A percentile compares a stretch with the other conserved stretches of the same genome.
phyloP scores from a whole-genome alignment of 2,329 filamentous ascomycete genomes.

The Aspergillus hortae region DNA sequence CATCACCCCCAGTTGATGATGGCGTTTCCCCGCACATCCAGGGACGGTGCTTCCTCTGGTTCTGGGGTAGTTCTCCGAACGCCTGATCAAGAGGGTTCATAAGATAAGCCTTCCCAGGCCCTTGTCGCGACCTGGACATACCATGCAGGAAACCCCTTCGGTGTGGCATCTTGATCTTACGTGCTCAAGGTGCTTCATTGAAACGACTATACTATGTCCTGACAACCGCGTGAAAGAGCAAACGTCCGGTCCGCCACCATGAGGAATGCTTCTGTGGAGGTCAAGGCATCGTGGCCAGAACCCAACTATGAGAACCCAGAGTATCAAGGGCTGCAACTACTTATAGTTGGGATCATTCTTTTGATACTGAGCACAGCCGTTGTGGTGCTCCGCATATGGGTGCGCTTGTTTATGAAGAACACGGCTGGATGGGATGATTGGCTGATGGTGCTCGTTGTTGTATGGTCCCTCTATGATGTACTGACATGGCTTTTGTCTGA shows the following conservation, averaged over 20 bases:
- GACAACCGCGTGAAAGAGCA: background rate
- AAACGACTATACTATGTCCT: background rate
- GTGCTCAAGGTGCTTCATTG: background rate
- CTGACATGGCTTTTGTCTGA: background rate
- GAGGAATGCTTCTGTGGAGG: slow-evolving; percentile 3
- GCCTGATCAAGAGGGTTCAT: background rate
- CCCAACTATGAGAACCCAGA: slow-evolving; percentile 4
- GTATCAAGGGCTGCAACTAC: slow-evolving; percentile 2
- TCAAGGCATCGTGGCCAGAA: slow-evolving; percentile 5
- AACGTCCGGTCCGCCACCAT: background rate
- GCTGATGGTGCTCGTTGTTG: slow-evolving; percentile 4
- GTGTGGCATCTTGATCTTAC: background rate
- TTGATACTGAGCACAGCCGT: background rate
- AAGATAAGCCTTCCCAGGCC: background rate
- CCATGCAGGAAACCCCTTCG: background rate
- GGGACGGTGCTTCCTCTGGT: background rate
- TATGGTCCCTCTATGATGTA: background rate
- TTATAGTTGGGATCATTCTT: slow-evolving; percentile 2
- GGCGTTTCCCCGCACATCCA: background rate
- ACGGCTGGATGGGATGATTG: slow-evolving; percentile 8
- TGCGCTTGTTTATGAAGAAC: slow-evolving; percentile 1
- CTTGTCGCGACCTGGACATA: background rate
- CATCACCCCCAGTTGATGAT: background rate
- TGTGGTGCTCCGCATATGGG: slow-evolving; percentile 4
- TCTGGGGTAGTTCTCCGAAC: background rate